Percentiles rank a stretch among this genome's conserved stretches.
These are phyloP conservation scores for Pleurotus giganteus DNA, from an alignment of 768 basidiomycete genomes.

Conservation along the genomic window DNA sequence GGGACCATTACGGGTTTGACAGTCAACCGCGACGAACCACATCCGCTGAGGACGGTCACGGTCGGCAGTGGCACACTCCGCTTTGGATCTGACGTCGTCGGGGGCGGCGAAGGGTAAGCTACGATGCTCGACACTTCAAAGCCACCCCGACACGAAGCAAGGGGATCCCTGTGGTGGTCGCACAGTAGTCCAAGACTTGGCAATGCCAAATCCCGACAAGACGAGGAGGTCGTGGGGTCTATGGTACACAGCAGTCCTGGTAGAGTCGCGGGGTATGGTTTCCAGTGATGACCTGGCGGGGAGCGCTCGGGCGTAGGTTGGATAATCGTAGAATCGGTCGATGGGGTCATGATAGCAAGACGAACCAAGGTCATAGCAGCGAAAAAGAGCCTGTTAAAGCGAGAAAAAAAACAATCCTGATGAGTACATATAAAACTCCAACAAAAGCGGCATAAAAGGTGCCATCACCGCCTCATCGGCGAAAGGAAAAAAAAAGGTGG, in stretches of 20 bases:
- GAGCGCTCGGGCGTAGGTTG: constrained; percentile 7
- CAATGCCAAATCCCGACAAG: background rate
- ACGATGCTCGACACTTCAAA: constrained; percentile 8
- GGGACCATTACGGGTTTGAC: background rate
- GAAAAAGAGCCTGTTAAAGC: background rate
- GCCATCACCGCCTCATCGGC: constrained; percentile 7
- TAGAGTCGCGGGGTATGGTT: background rate
- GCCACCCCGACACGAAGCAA: constrained; percentile 10
- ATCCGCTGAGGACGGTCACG: constrained; percentile 8
- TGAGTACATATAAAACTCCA: constrained; percentile 3
- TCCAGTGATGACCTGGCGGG: constrained; percentile 8
- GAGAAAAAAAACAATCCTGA: background rate
- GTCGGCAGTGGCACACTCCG: constrained; percentile 24
- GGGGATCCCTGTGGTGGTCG: constrained; percentile 10
- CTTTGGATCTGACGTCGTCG: constrained; percentile 23
- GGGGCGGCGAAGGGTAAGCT: constrained; percentile 23
- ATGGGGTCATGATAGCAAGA: constrained; percentile 8
- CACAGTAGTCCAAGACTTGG: background rate
- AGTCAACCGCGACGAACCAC: background rate
- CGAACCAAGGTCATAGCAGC: constrained; percentile 8
- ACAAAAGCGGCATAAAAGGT: constrained; percentile 1
- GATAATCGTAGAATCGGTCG: background rate
- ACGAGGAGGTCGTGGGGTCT: background rate
- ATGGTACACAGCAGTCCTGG: constrained; percentile 8
- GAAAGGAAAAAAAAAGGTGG: background rate